Evolutionary conservation across 768 basidiomycete genomes (phyloP).

Genomic region (Mrakia gelida): DNA sequence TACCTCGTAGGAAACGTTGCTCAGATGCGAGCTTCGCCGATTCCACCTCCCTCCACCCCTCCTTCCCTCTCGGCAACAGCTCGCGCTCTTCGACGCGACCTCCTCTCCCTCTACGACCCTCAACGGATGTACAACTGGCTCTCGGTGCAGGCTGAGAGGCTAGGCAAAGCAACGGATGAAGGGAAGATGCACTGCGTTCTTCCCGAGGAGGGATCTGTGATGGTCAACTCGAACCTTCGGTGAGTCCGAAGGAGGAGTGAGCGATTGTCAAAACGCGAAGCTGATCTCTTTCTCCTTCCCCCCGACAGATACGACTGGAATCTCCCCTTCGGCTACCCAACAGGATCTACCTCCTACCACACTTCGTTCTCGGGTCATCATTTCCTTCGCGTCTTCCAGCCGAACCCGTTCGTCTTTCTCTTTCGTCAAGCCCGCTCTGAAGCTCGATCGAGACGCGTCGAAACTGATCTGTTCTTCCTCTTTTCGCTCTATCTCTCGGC

Average conservation of each 20-base stretch:
- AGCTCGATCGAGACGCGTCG: background rate
- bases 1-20: background rate
- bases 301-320: background rate
- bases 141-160: background rate
- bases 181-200: background rate
- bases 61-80: background rate
- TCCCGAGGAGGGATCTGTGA: background rate
- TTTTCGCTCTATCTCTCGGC: background rate
- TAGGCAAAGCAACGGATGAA: background rate
- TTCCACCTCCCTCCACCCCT: background rate
- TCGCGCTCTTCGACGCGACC: background rate
- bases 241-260: background rate
- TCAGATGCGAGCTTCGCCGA: background rate
- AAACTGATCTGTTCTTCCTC: background rate
- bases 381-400: constrained; percentile 9
- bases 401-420: background rate
- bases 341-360: background rate
- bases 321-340: background rate
- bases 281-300: background rate
- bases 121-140: constrained; percentile 14
- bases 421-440: background rate
- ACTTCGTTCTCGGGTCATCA: background rate
- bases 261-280: no score
- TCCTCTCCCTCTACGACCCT: background rate
- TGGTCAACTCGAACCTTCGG: constrained; percentile 6